Base-by-base conservation (phyloP, 2,329 filamentous ascomycete species). In the Diaporthe citrichinensis region DNA sequence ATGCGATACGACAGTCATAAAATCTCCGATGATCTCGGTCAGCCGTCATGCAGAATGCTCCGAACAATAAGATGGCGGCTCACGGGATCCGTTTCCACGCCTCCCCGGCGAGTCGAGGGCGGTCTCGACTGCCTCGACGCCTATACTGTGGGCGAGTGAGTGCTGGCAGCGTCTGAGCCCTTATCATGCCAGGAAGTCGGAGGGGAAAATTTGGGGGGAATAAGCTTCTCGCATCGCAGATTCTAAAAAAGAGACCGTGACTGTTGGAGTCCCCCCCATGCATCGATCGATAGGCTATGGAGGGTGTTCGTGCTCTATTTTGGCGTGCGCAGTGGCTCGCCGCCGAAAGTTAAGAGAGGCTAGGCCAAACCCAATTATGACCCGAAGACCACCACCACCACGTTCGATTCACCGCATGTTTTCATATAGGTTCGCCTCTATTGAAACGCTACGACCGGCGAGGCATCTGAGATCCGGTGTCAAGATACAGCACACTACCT, bases 1-100 rank as follows among this genome's bases (percentile, higher is more conserved):
- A 68, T 53, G 65, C 65, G 49, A 69, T 39, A 41, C 34, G 65
- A 55, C 65, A 53, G 65, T 69, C 65, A 69, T 55, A 8, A 69
- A 69, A 55, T 69, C 65, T 55, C 65, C 65, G 65, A 44, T n/a
- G 49, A 41, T 41, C 31, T 69, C 65, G 65, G 49, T 39, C 65
- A 53, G 49, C 65, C n/a, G 61, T 49, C 65, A 55, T 68, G 65
- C 65, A 39, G 46, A 53, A 20, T 39, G 46, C 14, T 3, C 65
- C 46, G 46, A 36, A 68, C 31, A 36, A 28, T 36, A 53, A 53
- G 46, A 68, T 53, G 46, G 65, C 65, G 65, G 46, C 46, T 25
- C 14, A n/a, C 31, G 34, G 65, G 28, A 39, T 36, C 14, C 15
- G 23, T 53, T 53, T 25, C 46, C 46, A 25, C 34, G 31, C 31